Conservation (phyloP, 2,329 filamentous ascomycete species). For the Exophiala sp. region DNA sequence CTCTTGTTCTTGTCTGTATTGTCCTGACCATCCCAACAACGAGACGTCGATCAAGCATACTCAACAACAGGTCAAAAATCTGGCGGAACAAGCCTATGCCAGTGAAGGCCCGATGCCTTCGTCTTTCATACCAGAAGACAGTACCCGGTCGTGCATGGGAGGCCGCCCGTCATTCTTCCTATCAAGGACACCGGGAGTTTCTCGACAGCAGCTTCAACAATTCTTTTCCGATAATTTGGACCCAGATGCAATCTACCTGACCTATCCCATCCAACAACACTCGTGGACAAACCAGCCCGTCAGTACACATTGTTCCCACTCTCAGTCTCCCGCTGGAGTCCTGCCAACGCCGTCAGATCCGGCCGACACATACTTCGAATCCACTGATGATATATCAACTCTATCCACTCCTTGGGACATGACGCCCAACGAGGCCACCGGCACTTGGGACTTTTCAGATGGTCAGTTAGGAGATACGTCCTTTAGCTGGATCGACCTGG, state of each 20-base stretch:
- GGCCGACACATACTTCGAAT: constrained; percentile 6
- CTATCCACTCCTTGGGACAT: constrained; percentile 12
- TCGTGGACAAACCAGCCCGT: constrained; percentile 22
- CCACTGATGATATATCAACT: constrained; percentile 8
- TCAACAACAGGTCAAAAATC: constrained; percentile 24
- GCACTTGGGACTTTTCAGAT: constrained; percentile 23
- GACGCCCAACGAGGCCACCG: constrained; percentile 15
- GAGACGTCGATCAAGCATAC: constrained; percentile 24
- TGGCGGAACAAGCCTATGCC: constrained; percentile 22
- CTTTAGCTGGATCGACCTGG: constrained; percentile 23
- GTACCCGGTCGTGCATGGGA: constrained; percentile 26
- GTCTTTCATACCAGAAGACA: constrained; percentile 12
- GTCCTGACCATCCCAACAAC: constrained; percentile 30
- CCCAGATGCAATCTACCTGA: constrained; percentile 23
- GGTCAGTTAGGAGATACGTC: constrained; percentile 16
- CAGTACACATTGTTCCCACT: constrained; percentile 20
- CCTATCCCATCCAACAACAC: constrained; percentile 26
- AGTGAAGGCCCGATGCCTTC: constrained; percentile 12
- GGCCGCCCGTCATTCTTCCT: constrained; percentile 25
- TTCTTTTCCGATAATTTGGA: constrained; percentile 18
- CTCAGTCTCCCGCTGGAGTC: constrained; percentile 10
- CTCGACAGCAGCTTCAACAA: constrained; percentile 21
- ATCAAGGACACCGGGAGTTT: constrained; percentile 19
- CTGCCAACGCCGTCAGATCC: constrained; percentile 10
- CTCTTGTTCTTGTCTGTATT: constrained; percentile 28